These are phyloP conservation scores for Tetrapisispora pingtungensis DNA, from an alignment of 805 yeast species.

Conservation along the genomic window DNA sequence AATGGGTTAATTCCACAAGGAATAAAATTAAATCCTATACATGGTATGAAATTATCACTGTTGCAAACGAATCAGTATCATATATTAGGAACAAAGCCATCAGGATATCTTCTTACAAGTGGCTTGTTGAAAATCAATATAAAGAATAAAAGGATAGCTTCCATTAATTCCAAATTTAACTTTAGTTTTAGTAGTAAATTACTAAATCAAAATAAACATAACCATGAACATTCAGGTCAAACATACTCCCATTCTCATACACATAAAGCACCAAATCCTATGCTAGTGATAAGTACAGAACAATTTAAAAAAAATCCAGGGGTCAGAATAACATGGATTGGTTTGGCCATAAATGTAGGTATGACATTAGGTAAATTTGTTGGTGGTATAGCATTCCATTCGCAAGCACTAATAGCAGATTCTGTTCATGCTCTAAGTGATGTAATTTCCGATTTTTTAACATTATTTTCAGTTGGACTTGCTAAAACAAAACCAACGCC, in stretches of 20 bases:
- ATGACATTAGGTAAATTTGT: constrained; percentile 80
- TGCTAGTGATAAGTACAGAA: constrained; percentile 33
- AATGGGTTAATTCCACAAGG: not conserved
- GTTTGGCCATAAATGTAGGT: constrained; percentile 70
- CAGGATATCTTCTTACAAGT: not conserved
- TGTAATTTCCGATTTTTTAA: constrained; percentile 78
- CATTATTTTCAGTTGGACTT: constrained; percentile 78
- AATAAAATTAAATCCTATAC: not conserved
- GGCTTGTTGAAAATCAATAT: not conserved
- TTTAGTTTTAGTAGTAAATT: not conserved
- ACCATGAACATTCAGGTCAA: constrained; percentile 11
- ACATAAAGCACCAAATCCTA: constrained; percentile 26
- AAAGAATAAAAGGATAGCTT: not conserved
- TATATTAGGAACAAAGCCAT: not conserved
- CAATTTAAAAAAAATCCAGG: constrained; percentile 61
- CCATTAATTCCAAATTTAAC: not conserved
- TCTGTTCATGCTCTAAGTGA: constrained; percentile 91
- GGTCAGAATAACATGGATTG: constrained; percentile 87
- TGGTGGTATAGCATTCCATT: constrained; percentile 89
- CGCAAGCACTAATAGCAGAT: constrained; percentile 90
- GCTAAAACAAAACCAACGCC: constrained; percentile 50
- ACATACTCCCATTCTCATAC: constrained; percentile 26
- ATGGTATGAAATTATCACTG: not conserved
- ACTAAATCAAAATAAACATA: constrained; percentile 1
- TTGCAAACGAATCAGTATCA: not conserved